Conservation (phyloP, 176 grass and related monocot genomes). For the Avena eriantha region DNA sequence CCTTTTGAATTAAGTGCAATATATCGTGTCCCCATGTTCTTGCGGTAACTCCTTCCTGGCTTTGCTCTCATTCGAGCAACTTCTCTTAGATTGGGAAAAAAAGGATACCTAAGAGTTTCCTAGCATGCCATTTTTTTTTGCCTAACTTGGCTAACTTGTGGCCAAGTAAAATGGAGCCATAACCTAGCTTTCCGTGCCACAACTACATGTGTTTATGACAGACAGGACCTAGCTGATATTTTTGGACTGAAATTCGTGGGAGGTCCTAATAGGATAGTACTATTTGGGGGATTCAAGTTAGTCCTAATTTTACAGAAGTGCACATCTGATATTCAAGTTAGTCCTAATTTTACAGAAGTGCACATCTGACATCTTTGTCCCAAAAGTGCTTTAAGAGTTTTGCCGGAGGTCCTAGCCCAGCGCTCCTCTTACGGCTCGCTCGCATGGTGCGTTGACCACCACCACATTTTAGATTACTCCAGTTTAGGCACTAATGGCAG, state of each 20-base stretch:
- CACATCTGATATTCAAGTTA: background rate
- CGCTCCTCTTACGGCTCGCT: background rate
- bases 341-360: background rate
- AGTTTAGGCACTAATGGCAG: background rate
- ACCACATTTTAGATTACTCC: background rate
- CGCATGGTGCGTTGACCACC: background rate
- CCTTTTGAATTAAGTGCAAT: constrained; percentile 8
- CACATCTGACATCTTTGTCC: background rate
- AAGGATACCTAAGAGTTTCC: background rate
- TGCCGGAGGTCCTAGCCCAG: background rate
- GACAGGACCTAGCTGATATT: constrained; percentile 8
- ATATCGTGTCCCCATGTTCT: background rate
- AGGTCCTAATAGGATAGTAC: background rate
- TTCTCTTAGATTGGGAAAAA: background rate
- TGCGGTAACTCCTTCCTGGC: background rate
- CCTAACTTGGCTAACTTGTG: too few relatives aligned
- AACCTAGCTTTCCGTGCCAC: background rate
- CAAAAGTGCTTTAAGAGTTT: background rate
- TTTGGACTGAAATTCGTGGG: background rate
- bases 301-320: background rate
- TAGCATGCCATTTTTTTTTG: background rate
- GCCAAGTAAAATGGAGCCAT: background rate
- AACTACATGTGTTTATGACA: background rate
- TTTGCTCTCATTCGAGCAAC: background rate
- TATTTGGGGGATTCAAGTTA: background rate